These are phyloP conservation scores for Amauroascus verrucosus DNA, from an alignment of 2,329 filamentous ascomycete genomes.

Conservation along the genomic window DNA sequence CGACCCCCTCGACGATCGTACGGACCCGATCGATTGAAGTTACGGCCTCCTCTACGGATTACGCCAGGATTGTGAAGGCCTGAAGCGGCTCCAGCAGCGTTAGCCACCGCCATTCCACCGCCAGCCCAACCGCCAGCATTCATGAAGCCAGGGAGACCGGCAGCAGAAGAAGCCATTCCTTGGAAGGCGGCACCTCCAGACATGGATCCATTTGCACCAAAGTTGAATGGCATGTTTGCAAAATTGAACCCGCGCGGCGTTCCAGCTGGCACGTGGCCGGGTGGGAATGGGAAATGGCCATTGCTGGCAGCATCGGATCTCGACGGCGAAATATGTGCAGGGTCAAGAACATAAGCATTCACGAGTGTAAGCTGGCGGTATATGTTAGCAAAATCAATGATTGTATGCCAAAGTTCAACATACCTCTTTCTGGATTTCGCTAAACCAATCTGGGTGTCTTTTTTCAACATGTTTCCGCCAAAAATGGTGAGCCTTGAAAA, in stretches of 20 bases:
- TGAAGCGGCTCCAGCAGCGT: constrained; percentile 24
- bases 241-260: constrained; percentile 90
- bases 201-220: constrained; percentile 40
- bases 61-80: constrained; percentile 50
- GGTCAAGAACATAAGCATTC: constrained; percentile 89
- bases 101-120: constrained; percentile 21
- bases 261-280: constrained; percentile 64
- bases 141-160: constrained; percentile 27
- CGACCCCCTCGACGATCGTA: constrained; percentile 58
- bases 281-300: constrained; percentile 79
- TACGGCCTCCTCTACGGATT: constrained; percentile 57
- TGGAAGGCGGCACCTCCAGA: constrained; percentile 27
- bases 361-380: constrained; percentile 64
- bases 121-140: constrained; percentile 26
- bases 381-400: neutral
- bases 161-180: constrained; percentile 19
- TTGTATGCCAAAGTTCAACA: constrained; percentile 27
- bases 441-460: constrained; percentile 79
- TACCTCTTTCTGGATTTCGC: constrained; percentile 72
- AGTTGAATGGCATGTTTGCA: constrained; percentile 54
- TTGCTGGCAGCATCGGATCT: constrained; percentile 91
- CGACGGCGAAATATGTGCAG: constrained; percentile 85
- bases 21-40: constrained; percentile 57
- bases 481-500: constrained; percentile 95
- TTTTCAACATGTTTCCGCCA: constrained; percentile 99